A percentile compares a stretch with the other conserved stretches of the same genome.
Conservation (phyloP, 352 stramenopile genomes). For the Phytophthora sansomeana region DNA sequence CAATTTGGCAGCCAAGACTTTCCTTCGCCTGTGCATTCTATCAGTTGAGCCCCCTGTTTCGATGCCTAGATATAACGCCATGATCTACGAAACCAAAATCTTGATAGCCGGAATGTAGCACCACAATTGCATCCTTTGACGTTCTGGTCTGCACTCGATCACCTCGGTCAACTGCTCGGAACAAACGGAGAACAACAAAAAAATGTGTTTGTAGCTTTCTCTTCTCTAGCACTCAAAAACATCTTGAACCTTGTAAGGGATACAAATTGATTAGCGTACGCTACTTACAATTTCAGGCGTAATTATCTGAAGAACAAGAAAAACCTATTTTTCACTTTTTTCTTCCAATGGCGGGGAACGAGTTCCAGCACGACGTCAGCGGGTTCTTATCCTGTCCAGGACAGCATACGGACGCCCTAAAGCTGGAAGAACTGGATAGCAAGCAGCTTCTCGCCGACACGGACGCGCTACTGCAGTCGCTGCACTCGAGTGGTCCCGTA, state of each 20-base stretch:
- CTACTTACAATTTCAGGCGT: neutral
- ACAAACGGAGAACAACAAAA: too few species aligned
- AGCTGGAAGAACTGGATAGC: slow-evolving; percentile 29
- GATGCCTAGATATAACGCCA: too few species aligned
- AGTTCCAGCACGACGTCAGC: slow-evolving; percentile 6
- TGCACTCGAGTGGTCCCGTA: neutral
- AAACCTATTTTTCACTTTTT: neutral
- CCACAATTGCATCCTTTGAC: too few species aligned
- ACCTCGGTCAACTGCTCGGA: too few species aligned
- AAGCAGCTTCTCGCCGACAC: slow-evolving; percentile 28
- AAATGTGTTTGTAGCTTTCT: too few species aligned
- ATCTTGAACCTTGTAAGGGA: neutral
- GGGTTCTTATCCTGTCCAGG: slow-evolving; percentile 10
- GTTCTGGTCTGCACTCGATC: too few species aligned
- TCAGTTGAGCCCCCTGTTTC: too few species aligned
- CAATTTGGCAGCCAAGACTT: too few species aligned
- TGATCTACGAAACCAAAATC: too few species aligned
- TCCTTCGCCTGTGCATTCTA: too few species aligned
- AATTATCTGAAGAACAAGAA: neutral
- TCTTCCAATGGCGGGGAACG: slow-evolving; percentile 19
- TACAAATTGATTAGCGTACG: neutral
- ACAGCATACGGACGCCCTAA: neutral
- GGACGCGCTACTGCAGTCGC: slow-evolving; percentile 20
- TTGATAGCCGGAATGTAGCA: too few species aligned
- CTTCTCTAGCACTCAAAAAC: neutral